phyloP scores from a whole-genome alignment of 2,329 filamentous ascomycete genomes.

The Trichophaea hybrida region DNA sequence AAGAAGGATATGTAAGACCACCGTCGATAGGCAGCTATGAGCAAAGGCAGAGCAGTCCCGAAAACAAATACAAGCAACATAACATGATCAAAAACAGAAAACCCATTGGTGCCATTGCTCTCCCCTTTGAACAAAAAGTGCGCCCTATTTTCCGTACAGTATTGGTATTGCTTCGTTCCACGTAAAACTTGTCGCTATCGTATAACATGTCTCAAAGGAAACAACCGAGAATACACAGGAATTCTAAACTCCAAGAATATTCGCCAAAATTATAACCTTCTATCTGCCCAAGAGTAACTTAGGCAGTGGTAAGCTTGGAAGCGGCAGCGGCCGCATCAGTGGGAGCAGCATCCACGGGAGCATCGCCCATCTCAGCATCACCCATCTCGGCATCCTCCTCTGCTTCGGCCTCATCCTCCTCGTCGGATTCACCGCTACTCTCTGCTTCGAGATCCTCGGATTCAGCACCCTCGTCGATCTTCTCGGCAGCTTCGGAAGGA shows the following conservation, averaged over 20 bases:
- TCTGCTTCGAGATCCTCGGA: conserved; percentile 69
- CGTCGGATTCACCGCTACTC: conserved; percentile 56
- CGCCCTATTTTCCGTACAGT: too few relatives aligned
- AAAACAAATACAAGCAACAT: not conserved
- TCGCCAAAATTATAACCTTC: not conserved
- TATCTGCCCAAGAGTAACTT: not conserved
- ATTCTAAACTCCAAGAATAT: not conserved
- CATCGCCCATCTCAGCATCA: conserved; percentile 7
- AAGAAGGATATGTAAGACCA: too few relatives aligned
- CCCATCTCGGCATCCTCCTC: conserved; percentile 32
- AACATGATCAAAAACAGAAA: not conserved
- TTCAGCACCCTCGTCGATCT: conserved; percentile 51
- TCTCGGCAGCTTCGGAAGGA: conserved; percentile 39
- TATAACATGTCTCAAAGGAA: not conserved
- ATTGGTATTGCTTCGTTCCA: too few relatives aligned
- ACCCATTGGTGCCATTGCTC: not conserved
- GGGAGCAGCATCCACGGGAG: not conserved
- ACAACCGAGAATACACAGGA: not conserved
- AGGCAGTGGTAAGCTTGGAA: not conserved
- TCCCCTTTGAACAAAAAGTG: not conserved
- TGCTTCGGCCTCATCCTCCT: conserved; percentile 46
- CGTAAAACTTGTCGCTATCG: not conserved
- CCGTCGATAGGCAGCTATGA: too few relatives aligned
- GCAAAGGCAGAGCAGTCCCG: too few relatives aligned
- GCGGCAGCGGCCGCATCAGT: not conserved